phyloP scores from a whole-genome alignment of 345 rosid genomes.

The Linum lewisii region DNA sequence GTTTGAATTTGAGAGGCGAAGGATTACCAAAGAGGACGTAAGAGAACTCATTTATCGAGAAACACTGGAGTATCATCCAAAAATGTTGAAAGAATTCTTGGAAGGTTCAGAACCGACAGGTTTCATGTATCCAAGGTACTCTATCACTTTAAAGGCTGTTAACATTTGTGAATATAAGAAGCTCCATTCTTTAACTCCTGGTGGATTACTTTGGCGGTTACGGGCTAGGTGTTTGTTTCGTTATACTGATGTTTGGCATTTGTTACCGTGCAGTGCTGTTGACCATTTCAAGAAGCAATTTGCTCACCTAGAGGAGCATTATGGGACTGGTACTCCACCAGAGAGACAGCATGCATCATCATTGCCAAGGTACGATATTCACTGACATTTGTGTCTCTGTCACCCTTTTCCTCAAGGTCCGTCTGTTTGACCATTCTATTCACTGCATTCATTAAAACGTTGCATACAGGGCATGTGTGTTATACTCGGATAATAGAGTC shows the following conservation, averaged over 20 bases:
- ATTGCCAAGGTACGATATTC: conserved; percentile 60
- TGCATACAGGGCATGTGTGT: conserved; percentile 65
- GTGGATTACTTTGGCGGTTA: conserved; percentile 9
- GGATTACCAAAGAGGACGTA: conserved; percentile 83
- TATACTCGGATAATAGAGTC: conserved; percentile 55
- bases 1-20: conserved; percentile 91
- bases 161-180: background rate
- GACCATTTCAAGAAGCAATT: conserved; percentile 92
- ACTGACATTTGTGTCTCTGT: background rate
- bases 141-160: no score
- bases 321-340: conserved; percentile 63
- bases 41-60: conserved; percentile 77
- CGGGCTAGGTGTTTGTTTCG: no score
- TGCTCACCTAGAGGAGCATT: conserved; percentile 81
- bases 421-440: background rate
- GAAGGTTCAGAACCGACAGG: conserved; percentile 80
- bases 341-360: conserved; percentile 98
- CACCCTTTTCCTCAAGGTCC: background rate
- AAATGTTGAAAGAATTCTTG: conserved; percentile 70
- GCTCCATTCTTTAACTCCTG: conserved; percentile 9
- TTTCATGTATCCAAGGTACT: conserved; percentile 91
- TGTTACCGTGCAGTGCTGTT: conserved; percentile 46
- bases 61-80: conserved; percentile 93
- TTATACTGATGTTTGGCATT: conserved; percentile 1
- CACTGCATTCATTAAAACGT: conserved; percentile 7